Percentiles rank a stretch among this genome's conserved stretches.
Evolutionary conservation across 495 filamentous ascomycete genomes (phyloP).

Genomic region (Annulohypoxylon stygium): DNA sequence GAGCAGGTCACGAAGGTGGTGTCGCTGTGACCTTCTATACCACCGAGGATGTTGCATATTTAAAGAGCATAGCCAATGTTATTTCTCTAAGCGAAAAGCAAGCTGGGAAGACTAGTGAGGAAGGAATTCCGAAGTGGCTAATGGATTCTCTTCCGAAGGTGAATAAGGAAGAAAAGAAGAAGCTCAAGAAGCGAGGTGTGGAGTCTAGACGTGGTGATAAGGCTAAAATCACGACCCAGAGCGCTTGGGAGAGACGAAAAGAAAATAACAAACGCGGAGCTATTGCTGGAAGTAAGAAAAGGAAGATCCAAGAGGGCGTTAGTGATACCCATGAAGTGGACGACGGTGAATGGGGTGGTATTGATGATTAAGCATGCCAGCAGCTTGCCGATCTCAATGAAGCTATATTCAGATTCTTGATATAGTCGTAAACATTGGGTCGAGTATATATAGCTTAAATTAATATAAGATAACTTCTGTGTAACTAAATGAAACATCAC

Average conservation of each 20-base stretch:
- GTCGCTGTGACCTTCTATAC: slow-evolving; percentile 96
- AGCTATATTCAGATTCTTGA: background rate
- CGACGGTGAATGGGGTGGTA: slow-evolving; percentile 73
- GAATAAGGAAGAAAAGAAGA: slow-evolving; percentile 83
- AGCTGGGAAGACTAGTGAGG: slow-evolving; percentile 58
- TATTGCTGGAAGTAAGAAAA: slow-evolving; percentile 75
- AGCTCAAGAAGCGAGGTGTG: slow-evolving; percentile 84
- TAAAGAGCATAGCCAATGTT: slow-evolving; percentile 93
- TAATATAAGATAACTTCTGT: background rate
- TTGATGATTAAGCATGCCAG: slow-evolving; percentile 64
- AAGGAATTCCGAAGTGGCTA: slow-evolving; percentile 82
- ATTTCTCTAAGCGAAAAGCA: slow-evolving; percentile 85
- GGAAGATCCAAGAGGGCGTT: slow-evolving; percentile 59
- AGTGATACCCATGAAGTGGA: slow-evolving; percentile 56
- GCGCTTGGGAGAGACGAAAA: slow-evolving; percentile 83
- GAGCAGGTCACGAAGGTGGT: slow-evolving; percentile 88
- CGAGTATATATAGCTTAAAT: background rate
- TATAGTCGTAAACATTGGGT: background rate
- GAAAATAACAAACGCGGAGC: slow-evolving; percentile 83
- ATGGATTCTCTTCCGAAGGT: slow-evolving; percentile 87
- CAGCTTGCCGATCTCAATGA: background rate
- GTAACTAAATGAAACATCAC: background rate
- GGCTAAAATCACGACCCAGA: slow-evolving; percentile 88
- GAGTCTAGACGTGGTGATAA: slow-evolving; percentile 72
- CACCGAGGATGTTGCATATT: slow-evolving; percentile 89